Percentiles rank a stretch among this genome's conserved stretches.
Evolutionary conservation across 2,329 filamentous ascomycete species (phyloP).

Genomic region (Fusarium albosuccineum): DNA sequence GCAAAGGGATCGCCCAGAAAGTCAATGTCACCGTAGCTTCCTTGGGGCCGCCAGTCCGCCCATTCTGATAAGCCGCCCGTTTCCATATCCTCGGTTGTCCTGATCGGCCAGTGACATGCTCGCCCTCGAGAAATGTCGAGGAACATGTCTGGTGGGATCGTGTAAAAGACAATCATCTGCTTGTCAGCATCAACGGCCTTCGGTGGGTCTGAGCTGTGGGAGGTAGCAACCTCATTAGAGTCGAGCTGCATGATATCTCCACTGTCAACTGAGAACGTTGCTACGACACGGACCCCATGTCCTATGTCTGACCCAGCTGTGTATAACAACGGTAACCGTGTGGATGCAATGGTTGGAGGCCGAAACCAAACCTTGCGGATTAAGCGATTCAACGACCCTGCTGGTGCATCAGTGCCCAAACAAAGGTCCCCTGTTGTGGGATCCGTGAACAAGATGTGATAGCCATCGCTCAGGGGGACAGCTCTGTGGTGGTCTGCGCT

Average conservation of each 20-base stretch:
- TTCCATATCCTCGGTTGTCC: conserved; percentile 13
- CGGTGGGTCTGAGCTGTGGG: conserved; percentile 13
- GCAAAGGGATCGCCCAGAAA: conserved; percentile 30
- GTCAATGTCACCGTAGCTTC: conserved; percentile 39
- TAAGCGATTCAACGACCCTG: conserved; percentile 64
- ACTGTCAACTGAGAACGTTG: conserved; percentile 59
- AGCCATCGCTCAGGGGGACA: conserved; percentile 73
- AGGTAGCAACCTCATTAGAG: conserved; percentile 16
- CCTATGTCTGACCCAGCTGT: conserved; percentile 67
- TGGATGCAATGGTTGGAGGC: conserved; percentile 47
- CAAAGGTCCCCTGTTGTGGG: conserved; percentile 68
- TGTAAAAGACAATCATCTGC: conserved; percentile 69
- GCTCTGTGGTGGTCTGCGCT: conserved; percentile 72
- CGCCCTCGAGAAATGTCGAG: conserved; percentile 48
- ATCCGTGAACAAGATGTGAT: conserved; percentile 75
- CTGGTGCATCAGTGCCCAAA: conserved; percentile 71
- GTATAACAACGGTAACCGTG: conserved; percentile 63
- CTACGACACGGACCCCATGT: conserved; percentile 70
- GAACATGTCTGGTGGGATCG: conserved; percentile 69
- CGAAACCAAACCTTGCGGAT: conserved; percentile 69
- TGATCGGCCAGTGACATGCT: conserved; percentile 15
- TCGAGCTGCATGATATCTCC: conserved; percentile 24
- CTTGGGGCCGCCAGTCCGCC: conserved; percentile 37
- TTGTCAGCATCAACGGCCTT: conserved; percentile 29
- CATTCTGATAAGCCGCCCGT: conserved; percentile 25